Evolutionary conservation across 805 yeast species (phyloP).

Genomic region (Ogataea methanolica): DNA sequence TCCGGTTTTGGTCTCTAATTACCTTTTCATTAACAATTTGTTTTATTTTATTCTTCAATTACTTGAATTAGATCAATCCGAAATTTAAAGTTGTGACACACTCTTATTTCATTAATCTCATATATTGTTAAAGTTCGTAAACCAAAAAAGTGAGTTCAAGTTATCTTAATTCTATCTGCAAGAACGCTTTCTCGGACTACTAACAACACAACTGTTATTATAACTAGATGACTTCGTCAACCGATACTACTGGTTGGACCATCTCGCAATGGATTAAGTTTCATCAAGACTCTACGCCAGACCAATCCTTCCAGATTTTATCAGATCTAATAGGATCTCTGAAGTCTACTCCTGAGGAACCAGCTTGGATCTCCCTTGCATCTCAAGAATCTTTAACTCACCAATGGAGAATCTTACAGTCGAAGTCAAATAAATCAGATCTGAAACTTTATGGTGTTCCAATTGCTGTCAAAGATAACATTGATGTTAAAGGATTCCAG

Average conservation of each 20-base stretch:
- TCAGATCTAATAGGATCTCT: constrained; percentile 43
- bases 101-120: too few species aligned
- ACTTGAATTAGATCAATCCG: too few species aligned
- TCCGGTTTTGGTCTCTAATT: too few species aligned
- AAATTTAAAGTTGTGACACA: too few species aligned
- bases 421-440: constrained; percentile 46
- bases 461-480: constrained; percentile 90
- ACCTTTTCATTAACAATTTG: too few species aligned
- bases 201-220: too few species aligned
- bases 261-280: constrained; percentile 70
- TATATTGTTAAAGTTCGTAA: too few species aligned
- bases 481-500: constrained; percentile 73
- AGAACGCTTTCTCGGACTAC: too few species aligned
- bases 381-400: constrained; percentile 55
- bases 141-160: too few species aligned
- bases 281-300: constrained; percentile 59
- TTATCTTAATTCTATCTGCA: too few species aligned
- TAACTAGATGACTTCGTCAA: too few species aligned
- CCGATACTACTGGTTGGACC: constrained; percentile 64
- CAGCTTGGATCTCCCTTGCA: constrained; percentile 90
- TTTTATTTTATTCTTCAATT: too few species aligned
- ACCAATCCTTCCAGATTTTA: constrained; percentile 51
- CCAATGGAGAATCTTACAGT: constrained; percentile 76
- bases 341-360: constrained; percentile 48
- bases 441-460: constrained; percentile 91